Evolutionary conservation across 1,284 basidiomycete species (phyloP), one percentile per base, ranked within the genome.

Genomic region (Naganishia albida): DNA sequence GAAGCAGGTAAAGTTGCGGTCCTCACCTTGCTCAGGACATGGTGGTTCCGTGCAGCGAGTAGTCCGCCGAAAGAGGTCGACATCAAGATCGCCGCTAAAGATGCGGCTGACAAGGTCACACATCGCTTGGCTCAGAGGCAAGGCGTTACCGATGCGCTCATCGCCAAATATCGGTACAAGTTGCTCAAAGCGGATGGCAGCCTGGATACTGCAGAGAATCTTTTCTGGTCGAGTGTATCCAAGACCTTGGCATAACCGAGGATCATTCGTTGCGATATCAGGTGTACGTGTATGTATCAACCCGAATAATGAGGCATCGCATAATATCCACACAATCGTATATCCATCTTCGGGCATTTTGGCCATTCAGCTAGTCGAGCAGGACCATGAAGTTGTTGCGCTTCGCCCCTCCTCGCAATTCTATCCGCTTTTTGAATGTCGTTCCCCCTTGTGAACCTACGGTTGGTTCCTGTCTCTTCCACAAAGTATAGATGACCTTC

Each of bases 351-450:
- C 7, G 40, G 16, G 2, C 16, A 8, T 18, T 23, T 38, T 40
- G 20, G 38, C 12, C 25, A 18, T 20, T 7, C 25, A 25, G 13
- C 50, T 57, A 53, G 20, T 50, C 53, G 8, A 74, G 54, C 34
- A 85, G 64, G 46, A 93, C 86, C 63, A 82, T 81, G 73, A 93
- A 93, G 76, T 93, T 93, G 75, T 93, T 93, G 71, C 88, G 83
- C 73, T 85, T 83, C 0, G 72, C 64, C 0, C 90, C 90, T 62
- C 83, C 80, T 20, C 85, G 81, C 57, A 88, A 76, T 46, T 60
- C 57, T 1, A 87, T 80, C 2, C 59, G 73, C 77, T 91, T 91
- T 79, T 82, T 87, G 49, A 72, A 66, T 67, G 85, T 86, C 2
- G 67, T 70, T 40, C 74, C 44, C 12, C 48, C 42, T 23, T 64